Conservation (phyloP, 768 basidiomycete species). For the Boletus rubescentipes region DNA sequence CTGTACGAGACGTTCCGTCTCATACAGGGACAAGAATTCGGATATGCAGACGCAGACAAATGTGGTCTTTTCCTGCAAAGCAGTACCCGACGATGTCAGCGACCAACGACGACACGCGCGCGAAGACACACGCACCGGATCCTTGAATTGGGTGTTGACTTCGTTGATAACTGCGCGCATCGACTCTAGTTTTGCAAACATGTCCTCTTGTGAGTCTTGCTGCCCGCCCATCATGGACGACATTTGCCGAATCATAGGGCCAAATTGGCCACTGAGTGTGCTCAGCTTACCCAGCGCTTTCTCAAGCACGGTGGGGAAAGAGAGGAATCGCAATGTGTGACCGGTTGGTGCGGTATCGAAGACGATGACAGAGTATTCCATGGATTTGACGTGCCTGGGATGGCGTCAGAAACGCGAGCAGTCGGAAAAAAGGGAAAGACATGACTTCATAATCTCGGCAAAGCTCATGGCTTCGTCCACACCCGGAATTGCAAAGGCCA, state of each 20-base stretch:
- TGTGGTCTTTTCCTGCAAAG: conserved; percentile 87
- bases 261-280: conserved; percentile 90
- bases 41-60: conserved; percentile 99
- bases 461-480: conserved; percentile 99
- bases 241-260: conserved; percentile 97
- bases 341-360: conserved; percentile 99
- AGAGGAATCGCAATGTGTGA: conserved; percentile 96
- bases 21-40: conserved; percentile 96
- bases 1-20: conserved; percentile 97
- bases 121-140: conserved; percentile 64
- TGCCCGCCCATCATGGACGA: conserved; percentile 95
- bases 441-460: conserved; percentile 98
- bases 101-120: not conserved
- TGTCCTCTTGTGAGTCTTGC: conserved; percentile 89
- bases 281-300: conserved; percentile 96
- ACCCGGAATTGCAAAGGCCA: conserved; percentile 98
- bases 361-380: conserved; percentile 99
- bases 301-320: conserved; percentile 97
- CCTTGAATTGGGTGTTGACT: conserved; percentile 99
- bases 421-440: not conserved
- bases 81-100: not conserved
- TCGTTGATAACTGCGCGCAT: conserved; percentile 98
- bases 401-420: not conserved
- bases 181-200: conserved; percentile 96
- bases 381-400: conserved; percentile 94